These are phyloP conservation scores for Botrytis medusae DNA, from an alignment of 2,329 filamentous ascomycete species.

Conservation along the genomic window DNA sequence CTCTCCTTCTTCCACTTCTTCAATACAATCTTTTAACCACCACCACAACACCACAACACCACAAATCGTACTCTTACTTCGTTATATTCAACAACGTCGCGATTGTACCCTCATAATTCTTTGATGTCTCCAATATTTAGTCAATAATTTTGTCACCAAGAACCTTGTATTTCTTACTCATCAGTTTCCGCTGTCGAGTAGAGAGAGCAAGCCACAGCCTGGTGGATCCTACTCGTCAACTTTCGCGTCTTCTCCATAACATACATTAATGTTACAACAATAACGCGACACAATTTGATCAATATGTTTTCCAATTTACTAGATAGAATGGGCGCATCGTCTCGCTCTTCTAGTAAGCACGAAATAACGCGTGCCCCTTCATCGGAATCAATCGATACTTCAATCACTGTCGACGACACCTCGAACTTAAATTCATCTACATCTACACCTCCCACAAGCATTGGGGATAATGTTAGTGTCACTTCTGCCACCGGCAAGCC, in stretches of 20 bases:
- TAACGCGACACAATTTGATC: constrained; percentile 21
- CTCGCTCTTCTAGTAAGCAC: constrained; percentile 23
- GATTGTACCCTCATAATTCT: not conserved
- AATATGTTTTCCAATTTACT: constrained; percentile 32
- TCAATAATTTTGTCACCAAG: not conserved
- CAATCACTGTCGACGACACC: constrained; percentile 35
- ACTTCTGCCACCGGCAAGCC: constrained; percentile 46
- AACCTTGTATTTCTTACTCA: not conserved
- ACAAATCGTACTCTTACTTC: not conserved
- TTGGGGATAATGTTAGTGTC: constrained; percentile 61
- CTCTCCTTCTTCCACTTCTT: constrained; percentile 8
- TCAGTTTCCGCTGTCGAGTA: constrained; percentile 1
- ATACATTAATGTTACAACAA: constrained; percentile 16
- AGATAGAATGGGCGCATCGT: constrained; percentile 29
- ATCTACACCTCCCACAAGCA: constrained; percentile 63
- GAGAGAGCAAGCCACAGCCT: constrained; percentile 21
- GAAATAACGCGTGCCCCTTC: constrained; percentile 34
- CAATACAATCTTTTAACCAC: not conserved
- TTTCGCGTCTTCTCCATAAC: constrained; percentile 21
- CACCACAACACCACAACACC: not conserved
- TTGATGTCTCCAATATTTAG: not conserved
- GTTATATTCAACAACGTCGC: not conserved
- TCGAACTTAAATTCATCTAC: constrained; percentile 37
- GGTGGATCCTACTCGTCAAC: constrained; percentile 18
- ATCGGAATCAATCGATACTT: constrained; percentile 34